Evolutionary conservation across 345 rosid genomes (phyloP).

Genomic region (Boechera divaricarpa): DNA sequence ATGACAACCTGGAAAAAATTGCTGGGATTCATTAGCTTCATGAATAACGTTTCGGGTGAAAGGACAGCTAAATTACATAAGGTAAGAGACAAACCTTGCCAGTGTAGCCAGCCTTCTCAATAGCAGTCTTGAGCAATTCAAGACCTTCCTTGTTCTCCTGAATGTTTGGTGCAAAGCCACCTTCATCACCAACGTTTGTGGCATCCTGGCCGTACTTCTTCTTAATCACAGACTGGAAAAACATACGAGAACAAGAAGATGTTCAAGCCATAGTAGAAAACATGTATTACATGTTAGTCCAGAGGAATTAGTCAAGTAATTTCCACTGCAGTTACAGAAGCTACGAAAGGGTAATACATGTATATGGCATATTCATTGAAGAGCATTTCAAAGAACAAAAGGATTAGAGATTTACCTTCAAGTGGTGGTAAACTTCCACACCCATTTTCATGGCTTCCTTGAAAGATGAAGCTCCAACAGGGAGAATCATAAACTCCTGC

Average conservation of each 20-base stretch:
- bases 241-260: neutral
- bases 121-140: constrained; percentile 91
- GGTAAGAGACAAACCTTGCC: constrained; percentile 63
- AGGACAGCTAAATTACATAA: neutral
- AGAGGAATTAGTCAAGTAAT: neutral
- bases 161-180: constrained; percentile 98
- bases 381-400: neutral
- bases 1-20: constrained; percentile 77
- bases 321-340: neutral
- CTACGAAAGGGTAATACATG: neutral
- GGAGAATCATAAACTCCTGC: constrained; percentile 98
- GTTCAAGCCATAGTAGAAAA: neutral
- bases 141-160: constrained; percentile 99
- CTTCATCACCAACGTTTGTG: constrained; percentile 98
- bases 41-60: neutral
- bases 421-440: constrained; percentile 88
- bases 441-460: constrained; percentile 99
- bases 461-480: constrained; percentile 88
- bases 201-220: constrained; percentile 98
- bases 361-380: neutral
- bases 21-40: neutral
- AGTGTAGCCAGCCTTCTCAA: constrained; percentile 90
- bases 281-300: neutral
- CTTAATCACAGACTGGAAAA: constrained; percentile 47
- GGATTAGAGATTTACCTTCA: constrained; percentile 62